Percentiles rank a stretch among this genome's conserved stretches.
Evolutionary conservation across 2,329 filamentous ascomycete species (phyloP).

Genomic region (Daldinia eschscholtzii): DNA sequence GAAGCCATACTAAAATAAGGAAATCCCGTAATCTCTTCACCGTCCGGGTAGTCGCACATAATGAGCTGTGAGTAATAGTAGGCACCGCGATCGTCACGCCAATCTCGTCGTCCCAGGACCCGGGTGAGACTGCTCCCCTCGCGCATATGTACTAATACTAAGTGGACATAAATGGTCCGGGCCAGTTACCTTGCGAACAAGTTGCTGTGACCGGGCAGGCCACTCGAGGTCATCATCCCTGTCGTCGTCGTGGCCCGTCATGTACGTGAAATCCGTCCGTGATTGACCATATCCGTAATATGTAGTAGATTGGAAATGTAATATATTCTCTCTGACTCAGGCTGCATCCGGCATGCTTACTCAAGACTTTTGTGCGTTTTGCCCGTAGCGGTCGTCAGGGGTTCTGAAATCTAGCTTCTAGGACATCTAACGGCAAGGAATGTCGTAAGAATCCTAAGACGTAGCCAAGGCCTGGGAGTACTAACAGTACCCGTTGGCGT

Average conservation of each 20-base stretch:
- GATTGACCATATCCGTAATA: constrained; percentile 42
- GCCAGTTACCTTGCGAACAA: constrained; percentile 40
- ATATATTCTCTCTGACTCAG: constrained; percentile 44
- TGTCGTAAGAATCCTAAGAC: constrained; percentile 36
- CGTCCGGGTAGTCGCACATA: constrained; percentile 41
- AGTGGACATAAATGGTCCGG: constrained; percentile 39
- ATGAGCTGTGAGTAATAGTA: constrained; percentile 42
- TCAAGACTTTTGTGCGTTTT: constrained; percentile 32
- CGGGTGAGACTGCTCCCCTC: constrained; percentile 37
- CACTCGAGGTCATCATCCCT: constrained; percentile 42
- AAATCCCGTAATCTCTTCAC: constrained; percentile 42
- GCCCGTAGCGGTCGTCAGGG: constrained; percentile 32
- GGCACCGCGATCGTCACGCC: constrained; percentile 41
- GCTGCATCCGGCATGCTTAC: constrained; percentile 39
- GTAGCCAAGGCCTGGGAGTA: constrained; percentile 41
- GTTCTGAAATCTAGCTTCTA: constrained; percentile 36
- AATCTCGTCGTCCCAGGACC: constrained; percentile 43
- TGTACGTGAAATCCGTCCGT: constrained; percentile 41
- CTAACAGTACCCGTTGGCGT: constrained; percentile 41
- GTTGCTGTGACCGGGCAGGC: constrained; percentile 37
- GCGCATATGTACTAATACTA: constrained; percentile 43
- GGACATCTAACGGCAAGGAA: constrained; percentile 33
- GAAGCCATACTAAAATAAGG: constrained; percentile 43
- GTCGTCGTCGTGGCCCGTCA: constrained; percentile 45
- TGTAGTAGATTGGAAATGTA: constrained; percentile 41